Conservation (phyloP, 768 basidiomycete species). For the Phanerochaete carnosa region DNA sequence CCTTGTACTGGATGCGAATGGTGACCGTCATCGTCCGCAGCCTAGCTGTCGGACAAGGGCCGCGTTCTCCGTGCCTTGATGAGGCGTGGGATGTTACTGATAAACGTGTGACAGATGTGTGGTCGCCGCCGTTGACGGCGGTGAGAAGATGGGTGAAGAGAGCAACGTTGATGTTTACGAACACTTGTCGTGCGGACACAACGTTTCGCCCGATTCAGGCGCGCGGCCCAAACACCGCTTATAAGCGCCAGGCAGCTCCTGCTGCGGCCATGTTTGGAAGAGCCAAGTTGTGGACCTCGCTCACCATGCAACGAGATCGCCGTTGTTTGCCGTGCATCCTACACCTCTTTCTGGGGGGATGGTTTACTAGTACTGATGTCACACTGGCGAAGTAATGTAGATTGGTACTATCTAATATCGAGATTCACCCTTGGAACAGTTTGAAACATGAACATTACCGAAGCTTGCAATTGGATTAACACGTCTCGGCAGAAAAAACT, state of each 20-base stretch:
- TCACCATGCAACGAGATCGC: background rate
- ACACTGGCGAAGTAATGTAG: too few species aligned
- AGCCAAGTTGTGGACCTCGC: background rate
- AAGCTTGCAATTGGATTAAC: too few species aligned
- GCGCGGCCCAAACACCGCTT: too few species aligned
- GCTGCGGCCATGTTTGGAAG: too few species aligned
- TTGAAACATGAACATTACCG: too few species aligned
- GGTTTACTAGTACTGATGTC: background rate
- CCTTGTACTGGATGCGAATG: slow-evolving; percentile 14
- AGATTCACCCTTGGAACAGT: too few species aligned
- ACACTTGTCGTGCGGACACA: background rate
- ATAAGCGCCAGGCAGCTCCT: too few species aligned
- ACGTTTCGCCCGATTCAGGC: background rate
- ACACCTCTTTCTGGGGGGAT: background rate
- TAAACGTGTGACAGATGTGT: background rate
- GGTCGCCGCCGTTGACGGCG: background rate
- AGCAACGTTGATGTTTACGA: background rate
- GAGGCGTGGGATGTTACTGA: background rate
- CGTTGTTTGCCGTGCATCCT: background rate
- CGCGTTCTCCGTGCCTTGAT: background rate
- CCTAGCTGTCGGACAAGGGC: background rate
- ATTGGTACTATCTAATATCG: too few species aligned
- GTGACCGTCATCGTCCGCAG: slow-evolving; percentile 12
- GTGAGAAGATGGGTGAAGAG: background rate
- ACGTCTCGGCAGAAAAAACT: too few species aligned